Conservation (phyloP, 2,329 filamentous ascomycete species). For the Neophaeococcomyces aloes region DNA sequence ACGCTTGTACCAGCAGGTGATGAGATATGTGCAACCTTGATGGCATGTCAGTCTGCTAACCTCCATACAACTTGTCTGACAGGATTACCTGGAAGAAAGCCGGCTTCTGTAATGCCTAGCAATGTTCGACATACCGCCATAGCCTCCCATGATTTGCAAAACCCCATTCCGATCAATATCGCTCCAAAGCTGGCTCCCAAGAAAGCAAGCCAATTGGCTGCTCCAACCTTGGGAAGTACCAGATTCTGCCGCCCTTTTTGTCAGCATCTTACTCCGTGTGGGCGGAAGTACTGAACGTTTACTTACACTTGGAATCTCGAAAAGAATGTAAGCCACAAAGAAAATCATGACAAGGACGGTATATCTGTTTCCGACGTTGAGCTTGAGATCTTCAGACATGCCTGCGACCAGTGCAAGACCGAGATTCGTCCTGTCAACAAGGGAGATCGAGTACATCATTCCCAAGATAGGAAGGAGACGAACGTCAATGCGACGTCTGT, state of each 20-base stretch:
- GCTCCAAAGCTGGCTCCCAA: slow-evolving; percentile 8
- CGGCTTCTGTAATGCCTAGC: slow-evolving; percentile 25
- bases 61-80: slow-evolving; percentile 43
- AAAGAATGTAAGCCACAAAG: slow-evolving; percentile 21
- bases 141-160: slow-evolving; percentile 21
- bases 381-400: slow-evolving; percentile 23
- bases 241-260: slow-evolving; percentile 36
- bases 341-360: slow-evolving; percentile 24
- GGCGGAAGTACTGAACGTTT: slow-evolving; percentile 25
- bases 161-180: slow-evolving; percentile 29
- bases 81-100: slow-evolving; percentile 40
- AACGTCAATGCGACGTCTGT: slow-evolving; percentile 16
- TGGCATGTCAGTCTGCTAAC: slow-evolving; percentile 8
- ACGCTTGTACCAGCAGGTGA: slow-evolving; percentile 29
- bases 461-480: slow-evolving; percentile 24
- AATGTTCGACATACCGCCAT: slow-evolving; percentile 23
- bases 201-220: slow-evolving; percentile 10
- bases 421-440: slow-evolving; percentile 19
- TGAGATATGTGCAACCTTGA: slow-evolving; percentile 27
- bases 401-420: slow-evolving; percentile 25
- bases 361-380: slow-evolving; percentile 23
- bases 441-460: slow-evolving; percentile 14
- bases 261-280: background rate
- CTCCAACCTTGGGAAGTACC: slow-evolving; percentile 27
- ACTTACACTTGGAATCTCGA: slow-evolving; percentile 22